Evolutionary conservation across 139 green algal species (phyloP).

Genomic region (Tetratostichococcus sp.): DNA sequence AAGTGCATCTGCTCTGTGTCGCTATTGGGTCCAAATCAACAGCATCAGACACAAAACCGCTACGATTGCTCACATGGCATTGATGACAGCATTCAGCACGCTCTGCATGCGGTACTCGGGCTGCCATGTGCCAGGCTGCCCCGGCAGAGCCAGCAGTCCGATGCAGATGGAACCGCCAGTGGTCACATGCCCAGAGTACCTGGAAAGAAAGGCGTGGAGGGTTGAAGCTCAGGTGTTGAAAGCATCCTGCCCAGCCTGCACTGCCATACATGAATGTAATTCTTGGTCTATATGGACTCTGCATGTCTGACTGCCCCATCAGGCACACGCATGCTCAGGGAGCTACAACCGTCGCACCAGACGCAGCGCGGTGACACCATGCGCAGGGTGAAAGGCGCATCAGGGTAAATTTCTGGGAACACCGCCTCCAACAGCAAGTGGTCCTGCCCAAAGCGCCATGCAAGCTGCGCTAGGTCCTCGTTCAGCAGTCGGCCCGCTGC

Average conservation of each 20-base stretch:
- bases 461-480: slow-evolving; percentile 13
- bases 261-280: background rate
- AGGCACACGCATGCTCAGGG: background rate
- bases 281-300: background rate
- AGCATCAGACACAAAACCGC: no score
- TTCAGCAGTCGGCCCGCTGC: slow-evolving; percentile 13
- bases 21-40: no score
- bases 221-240: background rate
- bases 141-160: slow-evolving; percentile 13
- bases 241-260: background rate
- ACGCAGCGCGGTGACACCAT: slow-evolving; percentile 14
- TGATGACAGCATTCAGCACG: background rate
- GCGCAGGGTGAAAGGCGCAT: slow-evolving; percentile 22
- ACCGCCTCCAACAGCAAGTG: slow-evolving; percentile 18
- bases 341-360: background rate
- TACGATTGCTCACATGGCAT: no score
- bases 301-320: no score
- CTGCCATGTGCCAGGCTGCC: slow-evolving; percentile 15
- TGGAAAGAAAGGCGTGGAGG: no score
- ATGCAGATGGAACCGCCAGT: slow-evolving; percentile 28
- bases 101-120: slow-evolving; percentile 10
- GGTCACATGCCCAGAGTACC: slow-evolving; percentile 27
- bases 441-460: slow-evolving; percentile 12
- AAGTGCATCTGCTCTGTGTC: no score
- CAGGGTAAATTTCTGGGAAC: slow-evolving; percentile 24